Base-by-base conservation (phyloP, 2,329 filamentous ascomycete species). In the Ustulina deusta region DNA sequence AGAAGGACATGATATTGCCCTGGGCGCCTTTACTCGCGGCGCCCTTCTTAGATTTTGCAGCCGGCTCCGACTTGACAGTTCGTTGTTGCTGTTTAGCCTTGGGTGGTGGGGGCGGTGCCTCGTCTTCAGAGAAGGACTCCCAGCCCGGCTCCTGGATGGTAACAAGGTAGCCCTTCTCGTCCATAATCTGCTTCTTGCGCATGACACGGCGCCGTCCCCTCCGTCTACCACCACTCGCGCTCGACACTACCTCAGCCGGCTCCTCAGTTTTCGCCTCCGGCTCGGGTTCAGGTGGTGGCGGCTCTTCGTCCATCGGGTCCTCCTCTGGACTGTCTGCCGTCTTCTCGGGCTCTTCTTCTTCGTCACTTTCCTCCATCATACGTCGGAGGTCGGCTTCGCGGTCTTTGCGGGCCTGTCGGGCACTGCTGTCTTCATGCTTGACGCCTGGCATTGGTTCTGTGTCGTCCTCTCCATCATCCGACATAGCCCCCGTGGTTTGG, bases 281-380 rank as follows among this genome's bases (percentile, higher is more conserved):
- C 46, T 75, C 74, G 1, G 71, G 62, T 17, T 69, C 67, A 15
- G 72, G 40, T 17, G 62, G 67, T 17, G 58, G 46, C 9, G 60
- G 61, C 13, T 73, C 73, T 54, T 78, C 76, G 10, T 77, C 76
- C 71, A 73, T 72, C 1, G 72, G 72, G 25, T 77, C 76, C 27
- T 74, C 75, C n/a, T 69, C 71, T 9, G 72, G 68, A 6, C 65
- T 71, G 10, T 74, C 72, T 27, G 66, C 55, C 22, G 65, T 40
- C 38, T 75, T 70, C 60, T 75, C 73, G 0, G 62, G 40, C 63
- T 74, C 66, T 40, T 60, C 74, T 48, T 76, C 75, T 4, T 77
- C 75, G 3, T 79, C 77, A 51, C 77, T 78, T 40, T 79, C 77
- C 22, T 78, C 77, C 77, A 79, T 79, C 77, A 79, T 79, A 34